Evolutionary conservation across 2,329 filamentous ascomycete genomes (phyloP).

Genomic region (Pseudocercospora cruenta): DNA sequence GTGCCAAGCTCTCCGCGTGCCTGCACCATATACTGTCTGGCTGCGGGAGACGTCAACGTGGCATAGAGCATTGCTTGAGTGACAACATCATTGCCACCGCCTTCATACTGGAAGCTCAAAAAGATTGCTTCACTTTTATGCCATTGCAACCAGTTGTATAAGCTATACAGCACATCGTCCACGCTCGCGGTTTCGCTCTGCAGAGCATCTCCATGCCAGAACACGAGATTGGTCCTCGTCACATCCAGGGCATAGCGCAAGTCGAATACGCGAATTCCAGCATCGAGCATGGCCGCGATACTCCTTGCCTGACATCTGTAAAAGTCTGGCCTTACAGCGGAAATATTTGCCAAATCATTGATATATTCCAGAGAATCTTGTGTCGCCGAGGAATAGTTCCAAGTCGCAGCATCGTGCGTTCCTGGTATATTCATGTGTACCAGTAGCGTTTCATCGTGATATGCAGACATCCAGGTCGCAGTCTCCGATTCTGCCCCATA

Average conservation of each 20-base stretch:
- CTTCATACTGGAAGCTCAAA: constrained; percentile 54
- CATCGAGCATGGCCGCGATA: constrained; percentile 47
- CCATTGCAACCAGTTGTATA: constrained; percentile 54
- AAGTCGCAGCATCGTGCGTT: constrained; percentile 55
- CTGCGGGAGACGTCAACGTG: constrained; percentile 44
- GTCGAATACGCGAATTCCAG: constrained; percentile 56
- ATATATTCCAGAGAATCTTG: constrained; percentile 46
- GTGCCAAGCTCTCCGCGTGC: constrained; percentile 42
- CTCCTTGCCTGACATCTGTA: constrained; percentile 51
- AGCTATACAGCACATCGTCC: constrained; percentile 51
- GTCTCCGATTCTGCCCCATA: constrained; percentile 26
- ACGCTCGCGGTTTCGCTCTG: constrained; percentile 50
- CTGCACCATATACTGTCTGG: constrained; percentile 47
- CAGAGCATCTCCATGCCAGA: constrained; percentile 54
- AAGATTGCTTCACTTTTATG: constrained; percentile 53
- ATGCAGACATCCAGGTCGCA: constrained; percentile 52
- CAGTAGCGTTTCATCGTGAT: constrained; percentile 48
- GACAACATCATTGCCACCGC: constrained; percentile 40
- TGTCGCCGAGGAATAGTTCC: constrained; percentile 54
- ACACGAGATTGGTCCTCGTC: constrained; percentile 50
- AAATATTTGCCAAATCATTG: constrained; percentile 45
- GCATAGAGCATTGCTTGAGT: constrained; percentile 47
- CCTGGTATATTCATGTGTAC: constrained; percentile 57
- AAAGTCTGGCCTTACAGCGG: constrained; percentile 38
- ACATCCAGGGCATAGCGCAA: constrained; percentile 55